Evolutionary conservation across 2,329 filamentous ascomycete species (phyloP).

Genomic region (Amphichorda felina): DNA sequence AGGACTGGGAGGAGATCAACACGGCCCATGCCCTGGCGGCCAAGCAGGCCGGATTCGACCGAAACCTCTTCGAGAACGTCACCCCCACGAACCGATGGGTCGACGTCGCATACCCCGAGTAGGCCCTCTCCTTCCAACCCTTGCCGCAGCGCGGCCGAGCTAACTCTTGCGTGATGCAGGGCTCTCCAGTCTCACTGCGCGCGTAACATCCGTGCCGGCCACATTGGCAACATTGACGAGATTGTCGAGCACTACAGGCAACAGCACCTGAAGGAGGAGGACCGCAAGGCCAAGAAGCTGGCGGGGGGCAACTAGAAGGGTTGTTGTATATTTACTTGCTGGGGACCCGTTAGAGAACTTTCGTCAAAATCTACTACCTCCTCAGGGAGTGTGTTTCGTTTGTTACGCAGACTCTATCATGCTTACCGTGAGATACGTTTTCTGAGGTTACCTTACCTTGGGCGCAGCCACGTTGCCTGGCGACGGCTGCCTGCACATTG

Average conservation of each 20-base stretch:
- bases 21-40: conserved; percentile 35
- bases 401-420: neutral
- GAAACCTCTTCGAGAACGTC: conserved; percentile 38
- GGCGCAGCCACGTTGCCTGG: too few relatives aligned
- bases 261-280: conserved; percentile 41
- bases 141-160: neutral
- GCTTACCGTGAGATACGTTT: neutral
- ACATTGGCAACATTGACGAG: conserved; percentile 40
- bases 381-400: neutral
- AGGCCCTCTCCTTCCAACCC: conserved; percentile 17
- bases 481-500: too few relatives aligned
- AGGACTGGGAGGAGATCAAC: conserved; percentile 41
- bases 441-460: neutral
- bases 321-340: conserved; percentile 15
- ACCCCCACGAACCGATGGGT: conserved; percentile 29
- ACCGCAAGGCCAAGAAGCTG: conserved; percentile 38
- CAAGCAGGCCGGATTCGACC: conserved; percentile 46
- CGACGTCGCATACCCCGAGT: conserved; percentile 47
- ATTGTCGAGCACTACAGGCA: conserved; percentile 45
- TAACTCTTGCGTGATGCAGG: conserved; percentile 17
- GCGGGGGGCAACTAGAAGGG: conserved; percentile 23
- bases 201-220: conserved; percentile 43
- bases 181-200: conserved; percentile 36
- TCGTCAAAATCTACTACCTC: conserved; percentile 3
- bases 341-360: conserved; percentile 4